Percentiles rank a stretch among this genome's conserved stretches.
Conservation (phyloP, 1,139 yeast species). For the Taphrina betulina region DNA sequence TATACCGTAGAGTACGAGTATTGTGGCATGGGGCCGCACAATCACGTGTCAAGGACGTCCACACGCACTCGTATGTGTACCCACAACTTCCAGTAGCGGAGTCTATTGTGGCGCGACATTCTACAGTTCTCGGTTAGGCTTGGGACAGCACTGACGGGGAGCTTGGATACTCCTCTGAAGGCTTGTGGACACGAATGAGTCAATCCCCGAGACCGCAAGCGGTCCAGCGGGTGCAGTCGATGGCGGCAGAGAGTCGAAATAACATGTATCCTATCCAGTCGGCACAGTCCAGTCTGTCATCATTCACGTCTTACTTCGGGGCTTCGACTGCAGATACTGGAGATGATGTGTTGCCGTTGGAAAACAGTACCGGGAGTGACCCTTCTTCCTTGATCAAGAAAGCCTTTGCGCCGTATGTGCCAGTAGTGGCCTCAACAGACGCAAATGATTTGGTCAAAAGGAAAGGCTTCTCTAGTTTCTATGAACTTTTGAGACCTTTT, state of each 20-base stretch:
- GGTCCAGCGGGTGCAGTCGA: conserved; percentile 8
- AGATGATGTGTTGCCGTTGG: no score
- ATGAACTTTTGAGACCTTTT: conserved; percentile 48
- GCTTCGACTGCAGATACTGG: neutral
- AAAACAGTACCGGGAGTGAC: neutral
- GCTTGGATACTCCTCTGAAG: no score
- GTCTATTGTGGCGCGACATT: no score
- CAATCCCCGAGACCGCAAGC: conserved; percentile 8
- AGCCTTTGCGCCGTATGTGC: conserved; percentile 56
- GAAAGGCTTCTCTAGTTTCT: conserved; percentile 46
- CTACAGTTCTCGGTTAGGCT: no score
- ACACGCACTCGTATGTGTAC: no score
- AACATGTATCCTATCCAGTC: conserved; percentile 6
- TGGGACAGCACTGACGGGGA: no score
- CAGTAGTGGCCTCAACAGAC: conserved; percentile 55
- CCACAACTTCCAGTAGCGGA: no score
- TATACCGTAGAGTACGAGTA: no score
- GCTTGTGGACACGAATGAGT: neutral
- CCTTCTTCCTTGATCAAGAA: conserved; percentile 35
- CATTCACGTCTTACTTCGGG: conserved; percentile 27
- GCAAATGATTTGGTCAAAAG: conserved; percentile 53
- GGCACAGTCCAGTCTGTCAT: conserved; percentile 21
- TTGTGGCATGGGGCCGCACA: no score
- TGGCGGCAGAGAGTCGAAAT: neutral
- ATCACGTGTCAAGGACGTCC: no score